These are phyloP conservation scores for Pichia occidentalis DNA, from an alignment of 805 yeast species.

Conservation along the genomic window DNA sequence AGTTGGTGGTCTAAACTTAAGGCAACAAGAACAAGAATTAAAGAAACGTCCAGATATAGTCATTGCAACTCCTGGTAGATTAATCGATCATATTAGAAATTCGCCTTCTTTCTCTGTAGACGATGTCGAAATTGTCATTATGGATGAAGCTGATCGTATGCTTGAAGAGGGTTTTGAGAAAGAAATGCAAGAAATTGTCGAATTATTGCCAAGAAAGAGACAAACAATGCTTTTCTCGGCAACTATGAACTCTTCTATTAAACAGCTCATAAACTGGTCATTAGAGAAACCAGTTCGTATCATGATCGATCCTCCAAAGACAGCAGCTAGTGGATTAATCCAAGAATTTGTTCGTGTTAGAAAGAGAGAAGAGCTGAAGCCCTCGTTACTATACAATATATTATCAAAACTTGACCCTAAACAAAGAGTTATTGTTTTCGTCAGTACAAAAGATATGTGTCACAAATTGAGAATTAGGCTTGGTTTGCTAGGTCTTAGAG, in stretches of 20 bases:
- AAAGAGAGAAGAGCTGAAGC: conserved; percentile 76
- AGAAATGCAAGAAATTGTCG: conserved; percentile 84
- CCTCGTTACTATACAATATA: conserved; percentile 72
- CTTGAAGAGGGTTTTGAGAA: conserved; percentile 97
- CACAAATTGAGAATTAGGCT: conserved; percentile 74
- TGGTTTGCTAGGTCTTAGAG: conserved; percentile 70
- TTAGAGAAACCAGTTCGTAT: conserved; percentile 86
- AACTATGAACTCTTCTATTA: conserved; percentile 92
- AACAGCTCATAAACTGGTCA: conserved; percentile 79
- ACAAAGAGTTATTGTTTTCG: conserved; percentile 81
- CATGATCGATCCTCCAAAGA: conserved; percentile 95
- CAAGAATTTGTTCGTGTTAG: conserved; percentile 95
- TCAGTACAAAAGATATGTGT: conserved; percentile 85
- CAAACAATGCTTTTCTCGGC: conserved; percentile 95
- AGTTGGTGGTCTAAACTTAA: conserved; percentile 93
- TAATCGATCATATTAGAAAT: conserved; percentile 93
- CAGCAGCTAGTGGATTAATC: conserved; percentile 81
- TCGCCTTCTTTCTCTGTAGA: conserved; percentile 91
- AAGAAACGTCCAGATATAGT: conserved; percentile 92
- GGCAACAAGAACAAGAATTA: conserved; percentile 93
- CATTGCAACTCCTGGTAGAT: conserved; percentile 97
- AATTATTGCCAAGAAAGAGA: conserved; percentile 80
- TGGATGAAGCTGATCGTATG: conserved; percentile 99
- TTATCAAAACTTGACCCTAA: conserved; percentile 59
- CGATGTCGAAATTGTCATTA: conserved; percentile 81